A percentile compares a stretch with the other conserved stretches of the same genome.
These are phyloP conservation scores for Durusdinium trenchii DNA, from an alignment of 73 alveolate species.

Conservation along the genomic window DNA sequence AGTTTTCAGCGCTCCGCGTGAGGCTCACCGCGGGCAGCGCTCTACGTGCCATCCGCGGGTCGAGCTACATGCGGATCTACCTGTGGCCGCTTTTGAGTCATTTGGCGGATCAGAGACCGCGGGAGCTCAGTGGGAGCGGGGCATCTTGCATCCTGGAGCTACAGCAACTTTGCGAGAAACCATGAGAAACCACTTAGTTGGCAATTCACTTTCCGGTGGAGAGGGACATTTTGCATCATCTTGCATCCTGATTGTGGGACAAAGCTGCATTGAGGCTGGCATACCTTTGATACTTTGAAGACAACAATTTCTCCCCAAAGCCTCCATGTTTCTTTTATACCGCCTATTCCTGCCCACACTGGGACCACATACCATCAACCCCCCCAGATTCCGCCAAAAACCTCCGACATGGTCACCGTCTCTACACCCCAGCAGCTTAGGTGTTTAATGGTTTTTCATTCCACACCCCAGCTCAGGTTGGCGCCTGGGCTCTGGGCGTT, in stretches of 20 bases:
- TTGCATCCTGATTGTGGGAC: too few relatives aligned
- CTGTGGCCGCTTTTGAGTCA: constrained; percentile 46
- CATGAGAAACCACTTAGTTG: neutral
- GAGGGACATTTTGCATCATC: neutral
- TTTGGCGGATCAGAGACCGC: neutral
- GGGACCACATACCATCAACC: too few relatives aligned
- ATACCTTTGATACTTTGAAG: too few relatives aligned
- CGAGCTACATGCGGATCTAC: constrained; percentile 33
- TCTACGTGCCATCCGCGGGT: constrained; percentile 15
- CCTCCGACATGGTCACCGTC: too few relatives aligned
- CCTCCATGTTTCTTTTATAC: too few relatives aligned
- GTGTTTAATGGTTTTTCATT: neutral
- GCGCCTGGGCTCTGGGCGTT: constrained; percentile 8
- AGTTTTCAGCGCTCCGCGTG: neutral
- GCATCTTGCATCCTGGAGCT: neutral
- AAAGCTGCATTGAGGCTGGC: too few relatives aligned
- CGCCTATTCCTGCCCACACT: too few relatives aligned
- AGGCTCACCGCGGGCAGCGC: constrained; percentile 35
- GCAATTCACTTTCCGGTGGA: neutral
- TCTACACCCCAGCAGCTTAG: too few relatives aligned
- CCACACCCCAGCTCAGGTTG: neutral
- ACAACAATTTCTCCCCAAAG: too few relatives aligned
- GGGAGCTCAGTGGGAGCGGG: neutral
- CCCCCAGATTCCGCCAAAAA: too few relatives aligned
- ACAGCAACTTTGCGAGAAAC: neutral